phyloP scores from a whole-genome alignment of 352 stramenopile species.

The Phytopythium boreale region DNA sequence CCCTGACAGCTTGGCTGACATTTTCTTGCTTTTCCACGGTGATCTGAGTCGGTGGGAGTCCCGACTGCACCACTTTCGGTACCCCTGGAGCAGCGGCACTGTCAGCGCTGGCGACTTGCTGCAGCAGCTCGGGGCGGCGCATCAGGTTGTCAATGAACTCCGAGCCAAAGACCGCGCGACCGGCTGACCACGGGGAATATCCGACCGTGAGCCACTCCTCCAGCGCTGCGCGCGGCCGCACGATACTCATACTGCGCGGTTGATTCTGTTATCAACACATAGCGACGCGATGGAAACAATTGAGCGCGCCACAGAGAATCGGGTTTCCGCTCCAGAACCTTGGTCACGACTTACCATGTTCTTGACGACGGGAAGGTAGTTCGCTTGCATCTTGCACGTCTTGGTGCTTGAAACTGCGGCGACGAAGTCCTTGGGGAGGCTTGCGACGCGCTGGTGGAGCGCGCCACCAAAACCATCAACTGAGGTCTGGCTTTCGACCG shows the following conservation, averaged over 20 bases:
- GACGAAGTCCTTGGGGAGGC: slow-evolving; percentile 67
- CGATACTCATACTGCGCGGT: slow-evolving; percentile 81
- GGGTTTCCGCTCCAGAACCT: neutral
- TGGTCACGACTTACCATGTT: slow-evolving; percentile 42
- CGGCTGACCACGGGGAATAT: slow-evolving; percentile 93
- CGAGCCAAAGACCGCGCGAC: slow-evolving; percentile 48
- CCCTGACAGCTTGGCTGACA: slow-evolving; percentile 78
- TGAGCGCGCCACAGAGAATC: neutral
- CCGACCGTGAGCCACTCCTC: slow-evolving; percentile 88
- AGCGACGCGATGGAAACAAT: neutral
- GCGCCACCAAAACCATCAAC: slow-evolving; percentile 54
- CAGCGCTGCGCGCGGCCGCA: slow-evolving; percentile 75
- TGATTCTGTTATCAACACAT: slow-evolving; percentile 53
- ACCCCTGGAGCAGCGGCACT: neutral
- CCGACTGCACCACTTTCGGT: neutral
- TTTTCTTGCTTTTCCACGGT: slow-evolving; percentile 59
- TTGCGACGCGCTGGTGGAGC: slow-evolving; percentile 63
- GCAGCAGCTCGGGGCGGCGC: slow-evolving; percentile 45
- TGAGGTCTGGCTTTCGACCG: slow-evolving; percentile 55
- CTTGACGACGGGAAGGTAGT: slow-evolving; percentile 70
- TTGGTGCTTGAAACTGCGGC: slow-evolving; percentile 62
- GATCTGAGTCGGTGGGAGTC: slow-evolving; percentile 6
- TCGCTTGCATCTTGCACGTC: slow-evolving; percentile 75
- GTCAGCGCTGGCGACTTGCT: slow-evolving; percentile 18
- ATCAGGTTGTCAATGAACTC: slow-evolving; percentile 70